Evolutionary conservation across 169 alveolate genomes (phyloP).

Genomic region (Cryptosporidium andersoni): DNA sequence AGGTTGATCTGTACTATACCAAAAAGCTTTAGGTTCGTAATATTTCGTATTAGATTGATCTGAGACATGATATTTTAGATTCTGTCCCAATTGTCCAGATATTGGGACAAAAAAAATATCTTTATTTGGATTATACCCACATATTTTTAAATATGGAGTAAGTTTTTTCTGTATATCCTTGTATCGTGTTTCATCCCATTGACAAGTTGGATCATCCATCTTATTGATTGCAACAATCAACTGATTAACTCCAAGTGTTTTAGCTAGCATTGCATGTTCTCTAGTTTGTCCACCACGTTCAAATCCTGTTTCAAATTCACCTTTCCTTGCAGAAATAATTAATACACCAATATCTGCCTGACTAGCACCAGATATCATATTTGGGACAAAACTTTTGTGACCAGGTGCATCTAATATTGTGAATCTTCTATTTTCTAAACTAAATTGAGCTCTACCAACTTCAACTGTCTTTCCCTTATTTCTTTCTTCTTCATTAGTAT

Average conservation of each 20-base stretch:
- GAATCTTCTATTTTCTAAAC: conserved; percentile 91
- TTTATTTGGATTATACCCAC: conserved; percentile 88
- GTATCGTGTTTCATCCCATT: conserved; percentile 93
- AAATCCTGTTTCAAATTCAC: conserved; percentile 99
- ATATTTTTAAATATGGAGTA: conserved; percentile 88
- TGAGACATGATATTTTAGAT: conserved; percentile 86
- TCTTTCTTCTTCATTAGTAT: conserved; percentile 97
- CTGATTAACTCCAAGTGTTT: conserved; percentile 95
- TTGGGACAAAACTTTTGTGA: conserved; percentile 98
- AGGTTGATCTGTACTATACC: conserved; percentile 83
- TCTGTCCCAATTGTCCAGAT: conserved; percentile 96
- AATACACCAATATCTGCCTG: conserved; percentile 99
- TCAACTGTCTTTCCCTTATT: conserved; percentile 98
- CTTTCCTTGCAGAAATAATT: conserved; percentile 94
- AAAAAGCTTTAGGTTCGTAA: conserved; percentile 74
- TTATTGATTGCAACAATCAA: conserved; percentile 97
- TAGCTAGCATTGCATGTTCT: conserved; percentile 99
- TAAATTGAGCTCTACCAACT: conserved; percentile 97
- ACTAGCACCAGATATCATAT: conserved; percentile 99
- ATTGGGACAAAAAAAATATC: conserved; percentile 94
- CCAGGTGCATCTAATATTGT: conserved; percentile 99
- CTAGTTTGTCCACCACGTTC: conserved; percentile 99
- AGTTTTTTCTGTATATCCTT: conserved; percentile 84
- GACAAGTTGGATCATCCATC: conserved; percentile 98
- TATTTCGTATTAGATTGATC: conserved; percentile 71